phyloP scores from a whole-genome alignment of 2,329 filamentous ascomycete genomes.

The Phyllosticta paracitricarpa region DNA sequence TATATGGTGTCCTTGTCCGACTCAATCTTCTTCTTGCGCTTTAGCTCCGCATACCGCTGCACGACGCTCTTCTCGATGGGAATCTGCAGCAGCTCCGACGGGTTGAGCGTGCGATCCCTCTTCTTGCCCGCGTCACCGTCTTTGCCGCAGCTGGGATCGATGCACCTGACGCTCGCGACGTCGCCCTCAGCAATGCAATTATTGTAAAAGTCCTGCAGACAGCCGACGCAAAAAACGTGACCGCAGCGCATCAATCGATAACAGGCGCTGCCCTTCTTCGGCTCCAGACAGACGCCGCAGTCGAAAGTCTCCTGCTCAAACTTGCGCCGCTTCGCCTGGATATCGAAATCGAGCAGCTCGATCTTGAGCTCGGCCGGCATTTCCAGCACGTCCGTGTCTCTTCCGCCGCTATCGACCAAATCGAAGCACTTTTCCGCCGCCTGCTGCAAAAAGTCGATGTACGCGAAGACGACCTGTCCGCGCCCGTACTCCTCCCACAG shows the following conservation, averaged over 20 bases:
- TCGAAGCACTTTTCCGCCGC: conserved; percentile 46
- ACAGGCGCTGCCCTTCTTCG: conserved; percentile 76
- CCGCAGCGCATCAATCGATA: conserved; percentile 74
- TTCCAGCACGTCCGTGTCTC: conserved; percentile 31
- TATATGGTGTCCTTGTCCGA: conserved; percentile 87
- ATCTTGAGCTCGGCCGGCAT: conserved; percentile 49
- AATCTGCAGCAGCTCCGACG: conserved; percentile 61
- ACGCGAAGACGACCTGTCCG: conserved; percentile 47
- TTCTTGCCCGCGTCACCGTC: conserved; percentile 40
- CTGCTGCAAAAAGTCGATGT: conserved; percentile 52
- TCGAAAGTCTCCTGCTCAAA: conserved; percentile 82
- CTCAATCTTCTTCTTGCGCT: conserved; percentile 87
- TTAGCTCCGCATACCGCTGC: conserved; percentile 77
- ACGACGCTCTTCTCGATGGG: conserved; percentile 53
- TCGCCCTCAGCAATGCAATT: conserved; percentile 80
- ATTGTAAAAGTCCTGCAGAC: conserved; percentile 82
- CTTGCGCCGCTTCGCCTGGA: conserved; percentile 58
- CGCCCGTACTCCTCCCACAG: conserved; percentile 53
- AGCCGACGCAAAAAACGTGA: conserved; percentile 86
- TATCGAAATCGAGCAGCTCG: conserved; percentile 67
- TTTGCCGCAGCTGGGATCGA: conserved; percentile 69
- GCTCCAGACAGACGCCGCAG: conserved; percentile 82
- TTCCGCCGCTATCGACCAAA: conserved; percentile 25
- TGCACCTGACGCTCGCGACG: conserved; percentile 66
- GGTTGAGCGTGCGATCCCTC: conserved; percentile 59